A percentile compares a stretch with the other conserved stretches of the same genome.
phyloP scores from a whole-genome alignment of 2,329 filamentous ascomycete species.

The Sporothrix phasma region DNA sequence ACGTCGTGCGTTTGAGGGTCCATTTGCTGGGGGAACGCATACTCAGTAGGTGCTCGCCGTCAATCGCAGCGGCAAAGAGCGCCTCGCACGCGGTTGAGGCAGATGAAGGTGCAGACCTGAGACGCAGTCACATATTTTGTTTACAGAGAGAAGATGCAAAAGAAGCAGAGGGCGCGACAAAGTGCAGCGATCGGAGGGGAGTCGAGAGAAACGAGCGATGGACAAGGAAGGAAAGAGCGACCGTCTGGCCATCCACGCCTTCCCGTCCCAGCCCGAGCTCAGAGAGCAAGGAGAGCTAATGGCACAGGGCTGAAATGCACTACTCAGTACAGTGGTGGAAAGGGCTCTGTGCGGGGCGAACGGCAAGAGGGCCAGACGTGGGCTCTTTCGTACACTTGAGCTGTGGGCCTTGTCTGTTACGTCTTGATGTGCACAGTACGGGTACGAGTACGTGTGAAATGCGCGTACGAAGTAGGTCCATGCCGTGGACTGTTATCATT shows the following conservation, averaged over 20 bases:
- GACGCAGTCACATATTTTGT: not conserved
- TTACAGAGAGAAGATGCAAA: conserved; percentile 12
- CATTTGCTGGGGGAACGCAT: conserved; percentile 16
- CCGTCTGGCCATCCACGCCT: not conserved
- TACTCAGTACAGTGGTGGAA: no score
- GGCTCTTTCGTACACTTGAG: no score
- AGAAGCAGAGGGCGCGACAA: conserved; percentile 17
- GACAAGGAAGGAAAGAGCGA: conserved; percentile 3
- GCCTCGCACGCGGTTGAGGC: not conserved
- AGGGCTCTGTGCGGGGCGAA: not conserved
- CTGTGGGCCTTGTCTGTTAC: no score
- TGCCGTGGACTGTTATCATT: no score
- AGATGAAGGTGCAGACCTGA: not conserved
- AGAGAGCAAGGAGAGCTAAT: not conserved
- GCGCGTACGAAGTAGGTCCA: no score
- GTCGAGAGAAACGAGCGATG: not conserved
- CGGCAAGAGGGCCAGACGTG: no score
- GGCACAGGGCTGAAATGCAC: not conserved
- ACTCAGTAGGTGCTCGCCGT: not conserved
- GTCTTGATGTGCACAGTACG: no score
- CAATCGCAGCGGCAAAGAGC: not conserved
- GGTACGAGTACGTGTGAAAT: no score
- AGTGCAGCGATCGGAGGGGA: not conserved
- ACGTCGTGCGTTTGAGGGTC: not conserved
- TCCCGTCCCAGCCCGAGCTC: not conserved